Base-by-base conservation (phyloP, 768 basidiomycete genomes). In the Naematelia aurantialba region DNA sequence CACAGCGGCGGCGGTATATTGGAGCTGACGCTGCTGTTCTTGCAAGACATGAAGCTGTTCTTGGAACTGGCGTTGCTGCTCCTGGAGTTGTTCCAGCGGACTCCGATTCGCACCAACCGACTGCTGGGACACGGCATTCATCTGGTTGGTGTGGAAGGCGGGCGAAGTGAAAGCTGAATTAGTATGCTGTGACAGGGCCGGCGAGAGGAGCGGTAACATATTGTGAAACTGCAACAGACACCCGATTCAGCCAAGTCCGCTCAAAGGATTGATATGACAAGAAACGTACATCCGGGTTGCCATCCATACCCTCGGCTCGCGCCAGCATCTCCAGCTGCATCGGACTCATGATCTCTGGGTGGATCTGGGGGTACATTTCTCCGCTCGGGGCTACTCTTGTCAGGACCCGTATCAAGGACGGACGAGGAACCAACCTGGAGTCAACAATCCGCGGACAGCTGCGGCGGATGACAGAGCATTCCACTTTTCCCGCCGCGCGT, bases 151-250 rank as follows among this genome's bases (percentile, higher is more conserved):
- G 3, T 55, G 50, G 30, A 19, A 61, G 12, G 58, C 49, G 10
- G 69, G 68, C 14, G 65, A 67, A 19, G 67, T 55, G 59, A 61
- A 65, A 12, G 61, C 61, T 31, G 68, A 75, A 17, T 44, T 55
- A 4, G 73, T 66, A 4, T 60, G 59, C 10, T 73, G 52, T 4
- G 77, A 76, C 50, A 79, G 65, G 2, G 78, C 77, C 0, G 79
- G 79, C 17, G 79, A 79, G 48, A 79, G 66, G 24, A 79, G 68
- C 1, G 79, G 79, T 8, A 70, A 65, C 65, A 79, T 75, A 22
- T 76, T 56, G 50, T 39, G 34, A 17, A 70, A 69, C 76, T 79
- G 62, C 45, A 51, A 21, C n/a, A n/a, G 22, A 51, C 1, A 56
- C 53, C 51, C 48, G 19, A 26, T 14, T 42, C 25, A 27, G 31